Conservation (phyloP, 1,284 basidiomycete species). For the Fomitopsis palustris region DNA sequence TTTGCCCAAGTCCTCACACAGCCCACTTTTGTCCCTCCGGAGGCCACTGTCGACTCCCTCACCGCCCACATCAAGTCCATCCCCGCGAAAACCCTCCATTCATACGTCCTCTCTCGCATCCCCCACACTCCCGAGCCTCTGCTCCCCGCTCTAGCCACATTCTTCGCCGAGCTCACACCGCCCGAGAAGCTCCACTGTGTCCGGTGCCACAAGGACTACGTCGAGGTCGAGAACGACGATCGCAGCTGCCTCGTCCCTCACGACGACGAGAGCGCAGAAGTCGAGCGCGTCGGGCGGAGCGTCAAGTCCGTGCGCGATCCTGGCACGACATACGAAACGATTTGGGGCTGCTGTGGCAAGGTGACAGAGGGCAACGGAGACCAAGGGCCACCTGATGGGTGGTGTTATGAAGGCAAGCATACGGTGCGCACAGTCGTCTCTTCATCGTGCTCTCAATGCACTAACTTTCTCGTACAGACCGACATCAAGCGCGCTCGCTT, state of each 20-base stretch:
- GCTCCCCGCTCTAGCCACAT: slow-evolving; percentile 43
- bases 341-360: slow-evolving; percentile 69
- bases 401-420: slow-evolving; percentile 79
- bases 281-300: slow-evolving; percentile 37
- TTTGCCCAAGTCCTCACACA: slow-evolving; percentile 4
- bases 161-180: slow-evolving; percentile 56
- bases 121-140: slow-evolving; percentile 21
- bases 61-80: slow-evolving; percentile 51
- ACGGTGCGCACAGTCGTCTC: slow-evolving; percentile 45
- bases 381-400: slow-evolving; percentile 77
- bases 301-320: slow-evolving; percentile 21
- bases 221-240: slow-evolving; percentile 35
- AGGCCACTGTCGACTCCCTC: slow-evolving; percentile 39
- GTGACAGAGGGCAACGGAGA: slow-evolving; percentile 71
- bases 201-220: slow-evolving; percentile 59
- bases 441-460: background rate
- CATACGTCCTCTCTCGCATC: slow-evolving; percentile 55
- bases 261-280: slow-evolving; percentile 52
- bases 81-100: slow-evolving; percentile 62
- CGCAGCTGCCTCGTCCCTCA: slow-evolving; percentile 44
- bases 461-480: slow-evolving; percentile 45
- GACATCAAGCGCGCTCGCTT: slow-evolving; percentile 73
- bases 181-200: slow-evolving; percentile 69
- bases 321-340: slow-evolving; percentile 43
- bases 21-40: slow-evolving; percentile 14